Evolutionary conservation across 1,284 basidiomycete genomes (phyloP), one percentile per base, ranked within the genome.

Genomic region (Somion occarium): DNA sequence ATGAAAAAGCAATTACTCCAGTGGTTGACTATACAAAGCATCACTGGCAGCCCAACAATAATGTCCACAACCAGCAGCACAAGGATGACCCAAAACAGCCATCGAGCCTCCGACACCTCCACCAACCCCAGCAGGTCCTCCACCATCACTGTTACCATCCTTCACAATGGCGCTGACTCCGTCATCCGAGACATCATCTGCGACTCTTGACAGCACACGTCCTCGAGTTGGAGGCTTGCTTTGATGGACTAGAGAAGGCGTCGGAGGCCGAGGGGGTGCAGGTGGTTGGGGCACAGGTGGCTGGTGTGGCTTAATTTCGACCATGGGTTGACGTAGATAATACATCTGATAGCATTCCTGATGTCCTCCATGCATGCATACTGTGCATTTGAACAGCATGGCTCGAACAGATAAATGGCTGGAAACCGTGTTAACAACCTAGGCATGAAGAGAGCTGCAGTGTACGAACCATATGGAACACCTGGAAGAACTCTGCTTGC

Each of bases 311-410:
- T 19, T 46, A 3, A 34, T 23, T 18, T 46, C 25, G 12, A 74
- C 65, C 73, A 81, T 73, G 0, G 82, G 78, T 25, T 74, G 74
- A 30, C 73, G 68, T 54, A 74, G 66, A 59, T 87, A 87, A 59
- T 82, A 88, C 25, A 71, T 70, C 39, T 77, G 73, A 60, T 88
- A 89, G 64, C 88, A 91, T 20, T 76, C 73, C 57, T 85, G 82
- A 59, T 91, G 88, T 0, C 88, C 88, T 0, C 88, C 88, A 56
- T 91, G 88, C 44, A 78, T 70, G 61, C 88, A 91, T 4, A 86
- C 68, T 1, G 83, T 74, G 63, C 88, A 91, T 48, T 83, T 80
- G 60, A 89, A 83, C 3, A 87, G 66, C 2, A 88, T 69, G 0
- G 77, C 71, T 27, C 77, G 77, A 18, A 90, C 85, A 2, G 88